Evolutionary conservation across 1,284 basidiomycete species (phyloP).

Genomic region (Fomitopsis betulina): DNA sequence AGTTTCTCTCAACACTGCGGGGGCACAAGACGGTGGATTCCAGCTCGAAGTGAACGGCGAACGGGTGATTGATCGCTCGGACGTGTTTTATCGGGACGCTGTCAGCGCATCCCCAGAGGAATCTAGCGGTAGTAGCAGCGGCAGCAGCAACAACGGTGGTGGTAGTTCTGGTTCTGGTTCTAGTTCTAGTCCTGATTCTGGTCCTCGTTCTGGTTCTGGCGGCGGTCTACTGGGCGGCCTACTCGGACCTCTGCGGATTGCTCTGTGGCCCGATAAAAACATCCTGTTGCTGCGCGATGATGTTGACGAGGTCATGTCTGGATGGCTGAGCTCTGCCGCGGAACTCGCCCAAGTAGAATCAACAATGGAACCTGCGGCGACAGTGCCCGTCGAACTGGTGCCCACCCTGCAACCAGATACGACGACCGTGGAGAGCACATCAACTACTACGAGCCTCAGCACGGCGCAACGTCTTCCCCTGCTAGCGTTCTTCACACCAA

Average conservation of each 20-base stretch:
- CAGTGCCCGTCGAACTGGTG: not conserved
- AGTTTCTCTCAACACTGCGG: constrained; percentile 68
- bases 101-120: constrained; percentile 8
- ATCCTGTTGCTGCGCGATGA: constrained; percentile 2
- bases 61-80: constrained; percentile 45
- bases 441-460: constrained; percentile 8
- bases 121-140: constrained; percentile 10
- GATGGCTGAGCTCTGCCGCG: not conserved
- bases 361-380: not conserved
- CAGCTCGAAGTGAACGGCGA: constrained; percentile 48
- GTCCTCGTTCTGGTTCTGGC: too few species aligned
- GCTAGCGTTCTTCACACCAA: constrained; percentile 17
- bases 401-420: not conserved
- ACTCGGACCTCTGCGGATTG: not conserved
- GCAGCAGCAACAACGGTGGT: constrained; percentile 7
- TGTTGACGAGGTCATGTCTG: not conserved
- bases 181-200: too few species aligned
- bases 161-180: not conserved
- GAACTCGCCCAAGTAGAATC: not conserved
- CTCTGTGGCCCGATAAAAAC: constrained; percentile 1
- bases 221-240: constrained; percentile 1
- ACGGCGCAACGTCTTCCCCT: constrained; percentile 9
- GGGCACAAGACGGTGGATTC: constrained; percentile 34
- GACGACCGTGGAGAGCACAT: not conserved
- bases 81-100: constrained; percentile 56